Evolutionary conservation across 2,329 filamentous ascomycete genomes (phyloP).

Genomic region (Ophiocordyceps polyrhachis-furcata): DNA sequence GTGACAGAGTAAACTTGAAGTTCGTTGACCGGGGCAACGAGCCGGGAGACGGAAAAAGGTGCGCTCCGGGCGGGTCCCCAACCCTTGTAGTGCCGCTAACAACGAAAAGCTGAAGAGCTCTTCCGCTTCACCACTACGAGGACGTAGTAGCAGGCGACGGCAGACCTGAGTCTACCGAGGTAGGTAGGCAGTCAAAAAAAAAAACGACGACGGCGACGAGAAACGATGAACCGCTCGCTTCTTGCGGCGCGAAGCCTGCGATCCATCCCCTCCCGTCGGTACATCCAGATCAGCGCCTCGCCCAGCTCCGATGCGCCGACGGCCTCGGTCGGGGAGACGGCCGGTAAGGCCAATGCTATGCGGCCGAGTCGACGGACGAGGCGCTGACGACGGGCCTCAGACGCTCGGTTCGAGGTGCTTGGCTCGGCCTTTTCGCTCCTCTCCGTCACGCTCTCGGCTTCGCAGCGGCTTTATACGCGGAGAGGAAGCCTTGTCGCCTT

Average conservation of each 20-base stretch:
- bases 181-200: background rate
- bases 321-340: conserved; percentile 28
- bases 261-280: conserved; percentile 9
- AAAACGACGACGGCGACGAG: too few relatives aligned
- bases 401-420: conserved; percentile 87
- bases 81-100: background rate
- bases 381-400: conserved; percentile 24
- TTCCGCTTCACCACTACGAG: too few relatives aligned
- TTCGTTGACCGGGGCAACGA: background rate
- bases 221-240: background rate
- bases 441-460: conserved; percentile 81
- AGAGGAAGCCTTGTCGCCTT: conserved; percentile 81
- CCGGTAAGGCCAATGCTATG: conserved; percentile 20
- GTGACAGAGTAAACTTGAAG: background rate
- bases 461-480: conserved; percentile 81
- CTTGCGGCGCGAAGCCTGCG: background rate
- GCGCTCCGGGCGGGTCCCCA: background rate
- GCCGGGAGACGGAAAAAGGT: background rate
- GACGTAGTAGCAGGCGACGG: too few relatives aligned
- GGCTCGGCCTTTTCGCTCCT: conserved; percentile 85
- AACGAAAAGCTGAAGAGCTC: too few relatives aligned
- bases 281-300: conserved; percentile 43
- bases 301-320: conserved; percentile 36
- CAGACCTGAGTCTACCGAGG: too few relatives aligned
- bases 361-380: background rate